Percentiles rank a stretch among this genome's conserved stretches.
Conservation (phyloP, 2,329 filamentous ascomycete species). For the Karstenula rhodostoma region DNA sequence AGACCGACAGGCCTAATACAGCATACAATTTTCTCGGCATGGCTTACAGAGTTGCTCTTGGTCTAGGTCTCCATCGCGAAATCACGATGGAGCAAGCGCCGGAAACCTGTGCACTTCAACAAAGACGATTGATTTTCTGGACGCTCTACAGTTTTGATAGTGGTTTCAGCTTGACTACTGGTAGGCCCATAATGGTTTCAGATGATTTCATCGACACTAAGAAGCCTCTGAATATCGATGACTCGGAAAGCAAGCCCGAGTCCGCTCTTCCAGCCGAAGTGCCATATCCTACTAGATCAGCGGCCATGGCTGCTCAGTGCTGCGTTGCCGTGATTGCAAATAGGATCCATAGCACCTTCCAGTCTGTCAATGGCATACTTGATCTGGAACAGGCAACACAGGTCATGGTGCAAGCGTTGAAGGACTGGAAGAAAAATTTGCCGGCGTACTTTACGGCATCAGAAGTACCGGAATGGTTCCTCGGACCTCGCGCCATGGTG, state of each 20-base stretch:
- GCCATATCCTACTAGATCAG: background rate
- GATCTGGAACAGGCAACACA: background rate
- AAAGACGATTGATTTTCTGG: slow-evolving; percentile 1
- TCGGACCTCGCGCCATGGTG: background rate
- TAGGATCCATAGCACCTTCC: background rate
- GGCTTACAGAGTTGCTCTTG: background rate
- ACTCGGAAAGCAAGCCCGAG: background rate
- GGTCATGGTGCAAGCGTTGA: background rate
- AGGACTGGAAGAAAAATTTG: background rate
- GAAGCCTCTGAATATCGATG: background rate
- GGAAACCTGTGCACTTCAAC: background rate
- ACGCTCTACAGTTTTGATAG: slow-evolving; percentile 1
- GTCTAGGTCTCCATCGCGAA: slow-evolving; percentile 1
- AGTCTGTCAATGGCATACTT: background rate
- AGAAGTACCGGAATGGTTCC: slow-evolving; percentile 1
- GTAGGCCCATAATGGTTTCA: background rate
- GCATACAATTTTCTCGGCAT: slow-evolving; percentile 1
- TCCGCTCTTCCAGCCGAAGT: background rate
- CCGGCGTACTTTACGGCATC: background rate
- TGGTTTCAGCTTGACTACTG: background rate
- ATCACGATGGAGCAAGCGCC: background rate
- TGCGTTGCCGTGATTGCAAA: background rate
- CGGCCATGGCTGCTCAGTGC: background rate
- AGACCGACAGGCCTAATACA: background rate
- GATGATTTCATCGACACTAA: background rate